Conservation (phyloP, 495 filamentous ascomycete species). For the Sphaerosporella brunnea region DNA sequence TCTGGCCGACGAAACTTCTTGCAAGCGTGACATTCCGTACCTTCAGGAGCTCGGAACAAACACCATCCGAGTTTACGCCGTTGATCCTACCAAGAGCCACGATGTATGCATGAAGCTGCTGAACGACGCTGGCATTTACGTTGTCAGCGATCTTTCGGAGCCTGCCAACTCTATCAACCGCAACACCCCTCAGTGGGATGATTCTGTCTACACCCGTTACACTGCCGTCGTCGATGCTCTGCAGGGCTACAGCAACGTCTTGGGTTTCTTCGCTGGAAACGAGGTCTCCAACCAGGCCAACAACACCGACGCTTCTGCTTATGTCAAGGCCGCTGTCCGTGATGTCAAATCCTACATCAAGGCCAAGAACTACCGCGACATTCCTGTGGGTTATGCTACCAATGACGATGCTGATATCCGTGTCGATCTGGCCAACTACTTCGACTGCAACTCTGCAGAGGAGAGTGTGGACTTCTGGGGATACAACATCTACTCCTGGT, state of each 20-base stretch:
- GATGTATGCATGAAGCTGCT: slow-evolving; percentile 68
- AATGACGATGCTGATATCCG: slow-evolving; percentile 77
- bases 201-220: slow-evolving; percentile 59
- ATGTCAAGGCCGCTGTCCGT: slow-evolving; percentile 88
- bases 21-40: slow-evolving; percentile 68
- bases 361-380: slow-evolving; percentile 50
- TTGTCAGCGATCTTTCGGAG: slow-evolving; percentile 73
- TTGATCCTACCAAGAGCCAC: slow-evolving; percentile 67
- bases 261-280: slow-evolving; percentile 96
- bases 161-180: slow-evolving; percentile 71
- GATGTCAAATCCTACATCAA: slow-evolving; percentile 90
- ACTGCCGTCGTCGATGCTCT: slow-evolving; percentile 67
- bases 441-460: slow-evolving; percentile 59
- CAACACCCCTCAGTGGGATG: slow-evolving; percentile 55
- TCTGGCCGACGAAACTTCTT: slow-evolving; percentile 48
- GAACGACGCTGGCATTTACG: slow-evolving; percentile 76
- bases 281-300: slow-evolving; percentile 74
- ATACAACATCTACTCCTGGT: slow-evolving; percentile 99
- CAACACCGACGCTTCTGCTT: slow-evolving; percentile 75
- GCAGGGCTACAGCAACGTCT: slow-evolving; percentile 59
- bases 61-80: slow-evolving; percentile 80
- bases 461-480: slow-evolving; percentile 86
- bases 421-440: slow-evolving; percentile 62
- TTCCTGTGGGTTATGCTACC: slow-evolving; percentile 89
- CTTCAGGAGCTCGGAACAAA: slow-evolving; percentile 66